Evolutionary conservation across 78 protist species (phyloP), one percentile per base, ranked within the genome.

Genomic region (Pelomyxa schiedti): DNA sequence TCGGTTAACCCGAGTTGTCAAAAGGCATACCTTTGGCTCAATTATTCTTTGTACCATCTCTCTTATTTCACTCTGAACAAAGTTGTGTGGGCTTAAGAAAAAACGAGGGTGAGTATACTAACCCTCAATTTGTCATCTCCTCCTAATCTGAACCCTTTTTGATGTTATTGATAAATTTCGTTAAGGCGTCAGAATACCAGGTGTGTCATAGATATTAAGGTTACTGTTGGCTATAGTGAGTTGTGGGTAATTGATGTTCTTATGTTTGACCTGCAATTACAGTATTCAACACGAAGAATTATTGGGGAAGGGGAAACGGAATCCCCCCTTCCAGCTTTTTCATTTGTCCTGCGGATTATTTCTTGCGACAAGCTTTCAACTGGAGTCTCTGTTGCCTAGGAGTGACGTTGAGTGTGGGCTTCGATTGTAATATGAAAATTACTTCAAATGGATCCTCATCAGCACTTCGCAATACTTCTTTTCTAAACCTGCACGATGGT

Each of bases 201-300:
- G 91, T 24, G 89, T 84, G 69, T 87, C 91, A 24, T 84, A 87
- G 36, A 87, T 80, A 40, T 66, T 84, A n/a, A 84, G 75, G 68
- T 87, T 87, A 70, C n/a, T n/a, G n/a, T n/a, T n/a, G n/a, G n/a
- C n/a, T n/a, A n/a, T n/a, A n/a, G n/a, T n/a, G n/a, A n/a, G n/a
- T n/a, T n/a, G n/a, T n/a, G n/a, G n/a, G n/a, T n/a, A n/a, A n/a
- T n/a, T n/a, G n/a, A n/a, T n/a, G n/a, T n/a, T n/a, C n/a, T n/a
- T n/a, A n/a, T n/a, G n/a, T n/a, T n/a, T n/a, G n/a, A n/a, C n/a
- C 87, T 40, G 26, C 91, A 87, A 5, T 75, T 66, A 8, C 80
- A 83, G 73, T 78, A 87, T 47, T 87, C 87, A 0, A 87, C 91
- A 7, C 91, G 70, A 30, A 87, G 53, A 37, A 87, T 83, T 6